Percentiles rank a stretch among this genome's conserved stretches.
These are phyloP conservation scores for Boletus tomentosulus DNA, from an alignment of 768 basidiomycete genomes.

Conservation along the genomic window DNA sequence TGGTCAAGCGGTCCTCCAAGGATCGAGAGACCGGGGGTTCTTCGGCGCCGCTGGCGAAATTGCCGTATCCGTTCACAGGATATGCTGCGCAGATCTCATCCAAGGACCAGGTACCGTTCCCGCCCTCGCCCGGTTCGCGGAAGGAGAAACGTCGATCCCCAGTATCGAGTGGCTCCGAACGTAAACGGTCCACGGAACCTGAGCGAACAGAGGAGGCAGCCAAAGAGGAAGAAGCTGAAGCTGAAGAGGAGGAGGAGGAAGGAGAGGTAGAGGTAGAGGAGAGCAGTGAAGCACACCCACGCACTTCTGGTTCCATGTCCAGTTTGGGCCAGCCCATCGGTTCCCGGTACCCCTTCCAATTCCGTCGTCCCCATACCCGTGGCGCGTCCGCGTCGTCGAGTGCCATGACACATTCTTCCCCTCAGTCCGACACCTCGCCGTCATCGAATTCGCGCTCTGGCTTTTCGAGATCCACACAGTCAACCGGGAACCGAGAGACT, in stretches of 20 bases:
- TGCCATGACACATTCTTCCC: slow-evolving; percentile 38
- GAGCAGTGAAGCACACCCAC: slow-evolving; percentile 52
- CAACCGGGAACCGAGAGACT: slow-evolving; percentile 56
- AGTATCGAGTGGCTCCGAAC: slow-evolving; percentile 25
- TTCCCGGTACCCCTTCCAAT: slow-evolving; percentile 68
- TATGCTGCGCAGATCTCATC: slow-evolving; percentile 59
- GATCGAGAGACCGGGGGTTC: slow-evolving; percentile 41
- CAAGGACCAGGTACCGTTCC: slow-evolving; percentile 69
- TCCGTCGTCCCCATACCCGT: slow-evolving; percentile 44
- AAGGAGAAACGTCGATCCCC: slow-evolving; percentile 35
- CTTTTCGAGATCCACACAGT: slow-evolving; percentile 47
- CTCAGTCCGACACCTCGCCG: slow-evolving; percentile 34
- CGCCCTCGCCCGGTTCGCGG: slow-evolving; percentile 51
- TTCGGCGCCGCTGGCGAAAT: slow-evolving; percentile 42
- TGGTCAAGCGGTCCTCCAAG: slow-evolving; percentile 42
- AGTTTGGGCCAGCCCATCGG: slow-evolving; percentile 74
- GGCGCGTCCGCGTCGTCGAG: slow-evolving; percentile 42
- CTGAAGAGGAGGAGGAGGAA: slow-evolving; percentile 34
- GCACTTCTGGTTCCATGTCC: slow-evolving; percentile 80
- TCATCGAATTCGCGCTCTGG: slow-evolving; percentile 38
- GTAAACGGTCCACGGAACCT: slow-evolving; percentile 29
- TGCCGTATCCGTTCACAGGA: slow-evolving; percentile 71
- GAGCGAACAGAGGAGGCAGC: slow-evolving; percentile 21
- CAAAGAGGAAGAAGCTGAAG: slow-evolving; percentile 13
- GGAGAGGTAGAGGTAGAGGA: slow-evolving; percentile 36